phyloP scores from a whole-genome alignment of 2,329 filamentous ascomycete genomes.

The Colletotrichum shisoi region DNA sequence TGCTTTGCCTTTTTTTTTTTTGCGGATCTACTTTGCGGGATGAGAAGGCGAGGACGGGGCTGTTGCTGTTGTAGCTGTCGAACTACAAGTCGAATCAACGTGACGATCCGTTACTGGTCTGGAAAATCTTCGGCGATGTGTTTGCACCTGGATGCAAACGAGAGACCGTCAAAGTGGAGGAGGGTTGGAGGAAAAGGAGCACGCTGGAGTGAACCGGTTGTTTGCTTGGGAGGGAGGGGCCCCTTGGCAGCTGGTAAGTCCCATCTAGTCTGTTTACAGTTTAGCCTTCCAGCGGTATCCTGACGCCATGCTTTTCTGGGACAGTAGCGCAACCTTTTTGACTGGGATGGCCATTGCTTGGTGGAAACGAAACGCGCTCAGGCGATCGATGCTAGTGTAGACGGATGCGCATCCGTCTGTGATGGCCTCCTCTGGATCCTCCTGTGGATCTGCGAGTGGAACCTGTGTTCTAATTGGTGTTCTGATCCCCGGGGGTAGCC shows the following conservation, averaged over 20 bases:
- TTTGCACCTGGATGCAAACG: background rate
- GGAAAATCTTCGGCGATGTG: constrained; percentile 20
- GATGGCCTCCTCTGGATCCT: background rate
- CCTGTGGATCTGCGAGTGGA: too few species aligned
- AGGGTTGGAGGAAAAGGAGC: background rate
- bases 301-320: constrained; percentile 9
- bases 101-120: constrained; percentile 5
- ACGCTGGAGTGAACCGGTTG: constrained; percentile 4
- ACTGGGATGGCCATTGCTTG: background rate
- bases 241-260: constrained; percentile 7
- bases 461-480: too few species aligned
- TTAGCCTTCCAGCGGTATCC: background rate
- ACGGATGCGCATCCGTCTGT: background rate
- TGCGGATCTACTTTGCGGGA: too few species aligned
- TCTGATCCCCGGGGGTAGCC: too few species aligned
- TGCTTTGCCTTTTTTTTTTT: too few species aligned
- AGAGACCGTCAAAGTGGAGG: constrained; percentile 4
- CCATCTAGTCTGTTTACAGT: background rate
- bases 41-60: too few species aligned
- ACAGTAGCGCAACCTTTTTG: constrained; percentile 6
- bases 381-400: background rate
- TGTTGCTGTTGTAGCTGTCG: too few species aligned
- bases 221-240: constrained; percentile 11
- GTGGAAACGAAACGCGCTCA: constrained; percentile 5
- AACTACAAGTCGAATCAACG: background rate